Evolutionary conservation across 2,329 filamentous ascomycete genomes (phyloP), one percentile per base, ranked within the genome.

Genomic region (Rutstroemia sp.): DNA sequence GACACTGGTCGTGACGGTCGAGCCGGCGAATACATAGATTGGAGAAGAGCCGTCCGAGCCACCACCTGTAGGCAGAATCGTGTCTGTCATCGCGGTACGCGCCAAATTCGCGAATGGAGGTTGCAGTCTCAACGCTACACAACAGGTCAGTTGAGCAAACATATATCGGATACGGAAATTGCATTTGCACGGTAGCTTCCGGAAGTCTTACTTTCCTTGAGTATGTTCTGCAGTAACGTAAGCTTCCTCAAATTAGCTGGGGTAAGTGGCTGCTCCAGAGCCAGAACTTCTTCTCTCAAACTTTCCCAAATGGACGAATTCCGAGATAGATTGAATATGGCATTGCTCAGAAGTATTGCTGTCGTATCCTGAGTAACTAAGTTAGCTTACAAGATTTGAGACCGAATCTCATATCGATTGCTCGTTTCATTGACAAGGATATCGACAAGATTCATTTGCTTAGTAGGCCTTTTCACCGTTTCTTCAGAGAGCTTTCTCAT

Each of bases 41-140:
- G 60, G 60, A 4, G 54, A 41, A 12, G 25, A 52, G 19, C 56
- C 58, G 34, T 63, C 45, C 4, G 49, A 18, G 0, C 61, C 60
- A 25, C 61, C 61, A n/a, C 61, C 61, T 2, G 50, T 48, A 34
- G 61, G 61, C 7, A 63, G 56, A 3, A 45, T 58, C 8, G 61
- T 59, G 12, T 61, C 25, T 39, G 19, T 34, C 14, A 52, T 25
- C 16, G 61, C 61, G 19, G 46, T n/a, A n/a, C 59, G 57, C 5
- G 50, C 52, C 14, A 44, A 44, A 18, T 16, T 12, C 3, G 10
- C 30, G 62, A 70, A 21, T 58, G 67, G 25, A 59, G 62, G 59
- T 61, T 66, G 52, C 25, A 23, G 19, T 47, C n/a, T 9, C 14
- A 7, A 19, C 1, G 1, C 21, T 16, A 7, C 0, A 41, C 2